Conservation (phyloP, 805 yeast genomes). For the Monosporozyma solicola region DNA sequence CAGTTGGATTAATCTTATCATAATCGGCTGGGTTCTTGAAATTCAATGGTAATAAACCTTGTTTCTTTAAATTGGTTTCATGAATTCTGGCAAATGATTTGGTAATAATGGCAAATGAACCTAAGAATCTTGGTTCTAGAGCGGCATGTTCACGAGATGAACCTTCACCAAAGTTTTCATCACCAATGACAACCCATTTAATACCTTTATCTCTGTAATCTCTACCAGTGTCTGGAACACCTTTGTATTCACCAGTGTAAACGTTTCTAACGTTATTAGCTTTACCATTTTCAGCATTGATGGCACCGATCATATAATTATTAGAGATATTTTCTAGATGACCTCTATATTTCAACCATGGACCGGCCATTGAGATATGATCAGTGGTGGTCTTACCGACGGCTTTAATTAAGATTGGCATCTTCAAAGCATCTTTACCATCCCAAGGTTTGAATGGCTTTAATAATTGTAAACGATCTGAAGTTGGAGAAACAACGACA, state of each 20-base stretch:
- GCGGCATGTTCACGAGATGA: conserved; percentile 99
- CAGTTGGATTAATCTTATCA: conserved; percentile 87
- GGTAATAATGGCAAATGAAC: conserved; percentile 96
- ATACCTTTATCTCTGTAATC: conserved; percentile 89
- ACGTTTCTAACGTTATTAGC: conserved; percentile 86
- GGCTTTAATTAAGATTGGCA: conserved; percentile 94
- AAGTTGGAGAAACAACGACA: conserved; percentile 75
- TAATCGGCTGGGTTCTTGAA: conserved; percentile 82
- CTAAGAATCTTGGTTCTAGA: conserved; percentile 97
- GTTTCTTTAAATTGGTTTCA: conserved; percentile 99
- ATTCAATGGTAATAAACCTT: conserved; percentile 96
- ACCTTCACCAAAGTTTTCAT: conserved; percentile 99
- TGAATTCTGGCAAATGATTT: conserved; percentile 98
- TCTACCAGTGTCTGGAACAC: conserved; percentile 96
- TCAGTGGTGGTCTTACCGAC: conserved; percentile 98
- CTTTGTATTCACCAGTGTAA: conserved; percentile 83
- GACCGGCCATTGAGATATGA: conserved; percentile 99
- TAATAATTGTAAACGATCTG: conserved; percentile 93
- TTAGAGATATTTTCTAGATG: conserved; percentile 97
- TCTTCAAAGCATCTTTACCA: conserved; percentile 80
- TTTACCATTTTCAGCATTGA: conserved; percentile 90
- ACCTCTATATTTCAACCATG: conserved; percentile 99
- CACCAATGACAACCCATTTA: conserved; percentile 97
- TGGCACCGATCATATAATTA: conserved; percentile 99
- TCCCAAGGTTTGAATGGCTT: conserved; percentile 94